Evolutionary conservation across 2,329 filamentous ascomycete genomes (phyloP).

Genomic region (Botrytis medusae): DNA sequence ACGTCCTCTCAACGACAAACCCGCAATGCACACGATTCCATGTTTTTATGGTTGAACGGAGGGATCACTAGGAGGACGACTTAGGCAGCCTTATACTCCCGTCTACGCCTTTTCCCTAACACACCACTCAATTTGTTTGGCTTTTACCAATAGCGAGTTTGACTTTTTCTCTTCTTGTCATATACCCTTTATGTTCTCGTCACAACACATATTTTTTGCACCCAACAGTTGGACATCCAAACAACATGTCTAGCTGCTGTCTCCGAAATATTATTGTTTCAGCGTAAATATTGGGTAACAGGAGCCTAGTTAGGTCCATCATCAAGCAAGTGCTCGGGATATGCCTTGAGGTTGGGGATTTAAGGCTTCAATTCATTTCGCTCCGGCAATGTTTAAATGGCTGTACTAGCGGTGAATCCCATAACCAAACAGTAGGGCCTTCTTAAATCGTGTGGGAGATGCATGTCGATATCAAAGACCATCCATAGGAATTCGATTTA

Average conservation of each 20-base stretch:
- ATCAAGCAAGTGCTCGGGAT: not conserved
- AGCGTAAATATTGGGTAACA: not conserved
- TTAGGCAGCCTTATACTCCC: not conserved
- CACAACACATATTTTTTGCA: not conserved
- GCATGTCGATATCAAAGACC: not conserved
- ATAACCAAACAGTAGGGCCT: not conserved
- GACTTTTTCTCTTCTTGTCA: not conserved
- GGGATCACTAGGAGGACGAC: not conserved
- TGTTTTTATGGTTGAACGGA: not conserved
- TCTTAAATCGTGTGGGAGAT: not conserved
- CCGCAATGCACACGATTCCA: not conserved
- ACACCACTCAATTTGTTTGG: not conserved
- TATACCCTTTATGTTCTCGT: not conserved
- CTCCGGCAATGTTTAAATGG: too few species aligned
- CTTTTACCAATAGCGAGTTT: not conserved
- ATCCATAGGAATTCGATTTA: not conserved
- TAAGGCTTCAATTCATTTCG: not conserved
- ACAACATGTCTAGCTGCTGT: not conserved
- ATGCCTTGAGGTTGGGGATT: not conserved
- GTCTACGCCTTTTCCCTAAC: not conserved
- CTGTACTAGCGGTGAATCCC: not conserved
- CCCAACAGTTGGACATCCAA: not conserved
- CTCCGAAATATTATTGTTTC: not conserved
- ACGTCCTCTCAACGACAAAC: not conserved
- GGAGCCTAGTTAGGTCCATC: not conserved